Conservation (phyloP, 441 rosid species). For the Populus hybrid region DNA sequence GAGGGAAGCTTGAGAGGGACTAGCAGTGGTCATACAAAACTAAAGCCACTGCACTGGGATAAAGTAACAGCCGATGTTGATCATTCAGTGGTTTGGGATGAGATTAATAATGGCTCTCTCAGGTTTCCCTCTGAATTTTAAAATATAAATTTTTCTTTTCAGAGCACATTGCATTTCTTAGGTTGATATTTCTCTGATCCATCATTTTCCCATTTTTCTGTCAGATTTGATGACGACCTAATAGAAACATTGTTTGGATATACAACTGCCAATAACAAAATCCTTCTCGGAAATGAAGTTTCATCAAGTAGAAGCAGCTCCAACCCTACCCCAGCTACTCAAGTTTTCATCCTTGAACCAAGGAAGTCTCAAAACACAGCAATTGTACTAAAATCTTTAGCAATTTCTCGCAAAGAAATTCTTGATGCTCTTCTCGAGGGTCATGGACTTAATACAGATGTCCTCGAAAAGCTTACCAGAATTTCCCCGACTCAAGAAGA, state of each 20-base stretch:
- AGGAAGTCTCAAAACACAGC: conserved; percentile 48
- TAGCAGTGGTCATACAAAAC: conserved; percentile 35
- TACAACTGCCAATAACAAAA: conserved; percentile 21
- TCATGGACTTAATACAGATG: conserved; percentile 34
- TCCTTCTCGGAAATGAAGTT: conserved; percentile 14
- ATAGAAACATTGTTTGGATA: conserved; percentile 54
- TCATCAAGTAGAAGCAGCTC: conserved; percentile 20
- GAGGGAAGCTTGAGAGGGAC: conserved; percentile 25
- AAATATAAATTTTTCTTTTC: neutral
- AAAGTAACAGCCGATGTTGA: conserved; percentile 48
- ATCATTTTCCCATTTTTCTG: neutral
- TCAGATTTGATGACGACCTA: conserved; percentile 53
- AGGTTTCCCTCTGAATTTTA: conserved; percentile 27
- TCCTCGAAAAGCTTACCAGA: conserved; percentile 44
- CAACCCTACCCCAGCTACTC: conserved; percentile 20
- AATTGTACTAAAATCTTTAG: conserved; percentile 44
- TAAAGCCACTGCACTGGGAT: conserved; percentile 70
- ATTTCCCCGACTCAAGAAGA: conserved; percentile 52
- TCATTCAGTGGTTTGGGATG: conserved; percentile 70
- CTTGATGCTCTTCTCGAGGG: conserved; percentile 37
- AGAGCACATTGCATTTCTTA: neutral
- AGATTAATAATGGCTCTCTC: conserved; percentile 52
- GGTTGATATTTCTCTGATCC: neutral
- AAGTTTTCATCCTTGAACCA: conserved; percentile 41
- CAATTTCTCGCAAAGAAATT: conserved; percentile 38